Evolutionary conservation across 2,329 filamentous ascomycete genomes (phyloP).

Genomic region (Westerdykella aurantiaca): DNA sequence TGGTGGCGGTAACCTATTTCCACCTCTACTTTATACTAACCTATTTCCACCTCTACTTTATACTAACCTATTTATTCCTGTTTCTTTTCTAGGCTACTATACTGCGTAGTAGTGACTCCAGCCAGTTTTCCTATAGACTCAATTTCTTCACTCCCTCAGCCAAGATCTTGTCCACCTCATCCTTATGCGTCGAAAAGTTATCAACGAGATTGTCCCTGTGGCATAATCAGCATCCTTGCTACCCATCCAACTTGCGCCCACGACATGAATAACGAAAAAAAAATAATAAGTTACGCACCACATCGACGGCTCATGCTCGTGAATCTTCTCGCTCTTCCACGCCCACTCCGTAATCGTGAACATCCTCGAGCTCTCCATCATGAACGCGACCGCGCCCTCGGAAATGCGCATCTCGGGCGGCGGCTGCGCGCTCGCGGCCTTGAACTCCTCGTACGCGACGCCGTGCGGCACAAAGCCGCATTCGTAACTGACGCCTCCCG

Average conservation of each 20-base stretch:
- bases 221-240: not conserved
- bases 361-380: slow-evolving; percentile 51
- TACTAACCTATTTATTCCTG: too few species aligned
- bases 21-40: too few species aligned
- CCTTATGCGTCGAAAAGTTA: slow-evolving; percentile 45
- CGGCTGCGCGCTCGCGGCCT: slow-evolving; percentile 49
- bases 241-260: not conserved
- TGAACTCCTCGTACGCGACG: slow-evolving; percentile 51
- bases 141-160: slow-evolving; percentile 27
- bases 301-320: slow-evolving; percentile 44
- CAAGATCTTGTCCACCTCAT: slow-evolving; percentile 45
- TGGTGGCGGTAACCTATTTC: too few species aligned
- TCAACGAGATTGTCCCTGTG: slow-evolving; percentile 47
- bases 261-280: not conserved
- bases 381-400: slow-evolving; percentile 57
- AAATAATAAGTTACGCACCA: slow-evolving; percentile 34
- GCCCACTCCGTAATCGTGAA: slow-evolving; percentile 36
- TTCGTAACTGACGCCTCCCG: slow-evolving; percentile 58
- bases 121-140: slow-evolving; percentile 1
- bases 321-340: slow-evolving; percentile 40
- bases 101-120: too few species aligned
- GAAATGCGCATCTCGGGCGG: slow-evolving; percentile 34
- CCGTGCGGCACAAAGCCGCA: slow-evolving; percentile 68
- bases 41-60: too few species aligned
- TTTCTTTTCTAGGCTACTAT: too few species aligned